Evolutionary conservation across 805 yeast species (phyloP).

Genomic region (Kodamaea laetipori): DNA sequence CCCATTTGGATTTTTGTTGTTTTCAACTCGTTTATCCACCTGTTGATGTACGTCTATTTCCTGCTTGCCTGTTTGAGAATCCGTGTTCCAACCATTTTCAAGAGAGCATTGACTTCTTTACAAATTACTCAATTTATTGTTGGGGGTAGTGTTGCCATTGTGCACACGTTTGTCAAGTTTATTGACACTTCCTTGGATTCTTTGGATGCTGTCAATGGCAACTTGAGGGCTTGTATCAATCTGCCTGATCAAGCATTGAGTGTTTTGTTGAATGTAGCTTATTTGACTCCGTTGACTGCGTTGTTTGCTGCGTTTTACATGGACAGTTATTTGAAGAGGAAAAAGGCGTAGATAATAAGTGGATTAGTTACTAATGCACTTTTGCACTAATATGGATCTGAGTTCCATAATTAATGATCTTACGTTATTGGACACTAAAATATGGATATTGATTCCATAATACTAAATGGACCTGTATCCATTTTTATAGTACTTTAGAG

Average conservation of each 20-base stretch:
- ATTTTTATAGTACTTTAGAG: too few relatives aligned
- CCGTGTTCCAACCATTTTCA: constrained; percentile 56
- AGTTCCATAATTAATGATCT: too few relatives aligned
- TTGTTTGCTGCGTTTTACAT: constrained; percentile 66
- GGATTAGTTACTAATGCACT: too few relatives aligned
- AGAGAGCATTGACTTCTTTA: constrained; percentile 61
- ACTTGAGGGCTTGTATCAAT: constrained; percentile 50
- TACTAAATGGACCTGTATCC: too few relatives aligned
- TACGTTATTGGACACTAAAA: too few relatives aligned
- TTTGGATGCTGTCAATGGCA: constrained; percentile 29
- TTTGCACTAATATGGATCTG: too few relatives aligned
- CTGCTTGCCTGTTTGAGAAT: constrained; percentile 60
- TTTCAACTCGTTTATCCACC: constrained; percentile 76
- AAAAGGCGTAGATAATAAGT: neutral
- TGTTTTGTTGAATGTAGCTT: constrained; percentile 59
- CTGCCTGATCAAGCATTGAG: constrained; percentile 65
- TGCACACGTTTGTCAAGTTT: constrained; percentile 63
- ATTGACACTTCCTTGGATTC: constrained; percentile 42
- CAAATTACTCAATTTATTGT: constrained; percentile 69
- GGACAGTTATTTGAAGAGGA: constrained; percentile 51
- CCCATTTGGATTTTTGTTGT: constrained; percentile 82
- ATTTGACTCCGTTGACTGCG: constrained; percentile 67
- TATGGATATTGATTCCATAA: too few relatives aligned
- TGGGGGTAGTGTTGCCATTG: constrained; percentile 68
- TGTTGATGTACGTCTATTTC: constrained; percentile 73